phyloP scores from a whole-genome alignment of 768 basidiomycete genomes.

The Aureoboletus auriporus region DNA sequence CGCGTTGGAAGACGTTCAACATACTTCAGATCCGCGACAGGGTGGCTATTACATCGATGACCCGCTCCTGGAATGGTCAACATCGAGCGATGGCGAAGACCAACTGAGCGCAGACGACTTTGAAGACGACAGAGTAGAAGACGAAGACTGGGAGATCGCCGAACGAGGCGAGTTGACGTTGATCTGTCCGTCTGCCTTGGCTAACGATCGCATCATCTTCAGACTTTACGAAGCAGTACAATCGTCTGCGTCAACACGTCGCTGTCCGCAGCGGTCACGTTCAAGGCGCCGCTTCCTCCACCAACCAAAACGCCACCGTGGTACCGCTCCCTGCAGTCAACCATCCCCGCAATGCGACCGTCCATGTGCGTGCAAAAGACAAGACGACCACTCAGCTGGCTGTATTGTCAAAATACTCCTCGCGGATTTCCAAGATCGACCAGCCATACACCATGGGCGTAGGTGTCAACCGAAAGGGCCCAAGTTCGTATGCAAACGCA shows the following conservation, averaged over 20 bases:
- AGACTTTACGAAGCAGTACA: slow-evolving; percentile 99
- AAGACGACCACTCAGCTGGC: slow-evolving; percentile 70
- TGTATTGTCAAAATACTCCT: slow-evolving; percentile 71
- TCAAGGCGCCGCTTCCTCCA: slow-evolving; percentile 52
- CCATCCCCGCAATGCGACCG: slow-evolving; percentile 43
- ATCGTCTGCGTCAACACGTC: slow-evolving; percentile 88
- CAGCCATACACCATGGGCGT: slow-evolving; percentile 63
- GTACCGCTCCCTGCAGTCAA: slow-evolving; percentile 71
- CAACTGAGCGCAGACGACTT: slow-evolving; percentile 46
- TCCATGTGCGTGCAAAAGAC: slow-evolving; percentile 41
- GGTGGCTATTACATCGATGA: slow-evolving; percentile 45
- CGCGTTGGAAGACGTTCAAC: slow-evolving; percentile 36
- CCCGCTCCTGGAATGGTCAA: slow-evolving; percentile 28
- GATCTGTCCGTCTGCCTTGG: not conserved
- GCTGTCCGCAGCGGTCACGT: slow-evolving; percentile 75
- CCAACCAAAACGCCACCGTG: slow-evolving; percentile 45
- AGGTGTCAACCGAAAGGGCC: slow-evolving; percentile 90
- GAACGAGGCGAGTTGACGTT: slow-evolving; percentile 58
- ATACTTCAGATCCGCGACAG: slow-evolving; percentile 14
- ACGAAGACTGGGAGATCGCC: slow-evolving; percentile 86
- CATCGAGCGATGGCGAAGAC: slow-evolving; percentile 15
- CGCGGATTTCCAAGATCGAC: slow-evolving; percentile 71
- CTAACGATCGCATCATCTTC: slow-evolving; percentile 9
- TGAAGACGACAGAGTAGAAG: slow-evolving; percentile 64
- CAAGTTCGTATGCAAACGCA: slow-evolving; percentile 77